A percentile compares a stretch with the other conserved stretches of the same genome.
Conservation (phyloP, 352 stramenopile genomes). For the Phytophthora pluvialis region DNA sequence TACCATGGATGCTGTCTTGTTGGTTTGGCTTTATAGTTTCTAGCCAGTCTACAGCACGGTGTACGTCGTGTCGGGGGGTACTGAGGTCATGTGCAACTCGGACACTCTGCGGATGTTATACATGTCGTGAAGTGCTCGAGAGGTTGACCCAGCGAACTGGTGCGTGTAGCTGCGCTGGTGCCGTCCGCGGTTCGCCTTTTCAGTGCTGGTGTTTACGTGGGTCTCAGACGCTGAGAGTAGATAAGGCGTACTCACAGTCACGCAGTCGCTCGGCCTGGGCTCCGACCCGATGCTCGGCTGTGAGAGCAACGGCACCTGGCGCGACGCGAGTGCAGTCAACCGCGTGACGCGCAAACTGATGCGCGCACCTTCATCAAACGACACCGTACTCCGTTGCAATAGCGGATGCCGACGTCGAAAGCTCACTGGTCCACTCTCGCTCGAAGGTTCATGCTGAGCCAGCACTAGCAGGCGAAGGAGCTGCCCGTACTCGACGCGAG, state of each 20-base stretch:
- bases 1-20: not conserved
- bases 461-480: constrained; percentile 46
- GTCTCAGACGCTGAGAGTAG: constrained; percentile 16
- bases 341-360: constrained; percentile 4
- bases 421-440: constrained; percentile 9
- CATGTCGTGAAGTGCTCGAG: constrained; percentile 34
- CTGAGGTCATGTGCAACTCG: constrained; percentile 21
- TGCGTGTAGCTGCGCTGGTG: constrained; percentile 25
- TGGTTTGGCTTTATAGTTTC: not conserved
- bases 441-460: constrained; percentile 19
- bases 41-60: constrained; percentile 22
- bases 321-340: constrained; percentile 1
- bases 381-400: constrained; percentile 23
- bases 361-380: constrained; percentile 13
- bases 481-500: constrained; percentile 51
- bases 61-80: constrained; percentile 18
- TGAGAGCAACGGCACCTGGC: constrained; percentile 24
- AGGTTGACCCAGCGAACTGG: constrained; percentile 35
- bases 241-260: constrained; percentile 12
- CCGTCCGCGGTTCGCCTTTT: constrained; percentile 1
- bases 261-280: constrained; percentile 31
- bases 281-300: constrained; percentile 30
- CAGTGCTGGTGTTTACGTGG: constrained; percentile 5
- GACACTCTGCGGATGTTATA: constrained; percentile 30
- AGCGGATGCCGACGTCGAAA: constrained; percentile 20